Conservation (phyloP, 1,284 basidiomycete species). For the Limonomyces culmigenus region DNA sequence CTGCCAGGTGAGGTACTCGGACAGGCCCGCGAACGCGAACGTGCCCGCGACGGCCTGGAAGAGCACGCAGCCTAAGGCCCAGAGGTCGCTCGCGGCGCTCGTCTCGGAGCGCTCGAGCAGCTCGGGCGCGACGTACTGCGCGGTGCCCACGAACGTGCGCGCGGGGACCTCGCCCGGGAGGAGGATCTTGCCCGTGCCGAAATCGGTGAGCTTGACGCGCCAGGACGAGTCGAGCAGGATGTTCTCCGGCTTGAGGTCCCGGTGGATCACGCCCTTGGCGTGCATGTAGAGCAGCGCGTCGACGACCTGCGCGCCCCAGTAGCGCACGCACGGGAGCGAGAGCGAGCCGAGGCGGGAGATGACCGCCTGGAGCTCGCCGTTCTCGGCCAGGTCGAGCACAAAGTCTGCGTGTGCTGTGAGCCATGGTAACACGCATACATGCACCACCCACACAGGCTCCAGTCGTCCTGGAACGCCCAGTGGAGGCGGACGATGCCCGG, state of each 20-base stretch:
- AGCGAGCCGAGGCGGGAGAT: slow-evolving; percentile 74
- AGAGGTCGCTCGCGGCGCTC: slow-evolving; percentile 70
- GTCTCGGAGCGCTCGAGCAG: slow-evolving; percentile 65
- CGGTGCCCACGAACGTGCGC: slow-evolving; percentile 89
- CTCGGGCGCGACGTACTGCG: slow-evolving; percentile 93
- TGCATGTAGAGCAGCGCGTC: slow-evolving; percentile 87
- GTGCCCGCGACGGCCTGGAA: slow-evolving; percentile 93
- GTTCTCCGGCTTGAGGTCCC: slow-evolving; percentile 90
- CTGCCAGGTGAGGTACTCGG: slow-evolving; percentile 73
- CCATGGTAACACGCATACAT: background rate
- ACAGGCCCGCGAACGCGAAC: slow-evolving; percentile 80
- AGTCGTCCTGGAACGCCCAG: slow-evolving; percentile 74
- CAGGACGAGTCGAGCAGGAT: slow-evolving; percentile 74
- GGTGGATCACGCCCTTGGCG: slow-evolving; percentile 73
- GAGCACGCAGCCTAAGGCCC: slow-evolving; percentile 92
- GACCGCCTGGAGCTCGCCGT: slow-evolving; percentile 75
- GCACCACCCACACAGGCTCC: slow-evolving; percentile 59
- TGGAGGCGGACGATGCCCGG: slow-evolving; percentile 72
- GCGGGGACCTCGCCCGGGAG: slow-evolving; percentile 38
- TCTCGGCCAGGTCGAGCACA: slow-evolving; percentile 77
- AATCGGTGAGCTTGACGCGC: slow-evolving; percentile 91
- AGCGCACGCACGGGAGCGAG: slow-evolving; percentile 54
- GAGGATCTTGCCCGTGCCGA: slow-evolving; percentile 88
- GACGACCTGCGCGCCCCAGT: slow-evolving; percentile 79
- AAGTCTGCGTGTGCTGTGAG: slow-evolving; percentile 43